Evolutionary conservation across 176 grass and related monocot species (phyloP).

Genomic region (Areca catechu): DNA sequence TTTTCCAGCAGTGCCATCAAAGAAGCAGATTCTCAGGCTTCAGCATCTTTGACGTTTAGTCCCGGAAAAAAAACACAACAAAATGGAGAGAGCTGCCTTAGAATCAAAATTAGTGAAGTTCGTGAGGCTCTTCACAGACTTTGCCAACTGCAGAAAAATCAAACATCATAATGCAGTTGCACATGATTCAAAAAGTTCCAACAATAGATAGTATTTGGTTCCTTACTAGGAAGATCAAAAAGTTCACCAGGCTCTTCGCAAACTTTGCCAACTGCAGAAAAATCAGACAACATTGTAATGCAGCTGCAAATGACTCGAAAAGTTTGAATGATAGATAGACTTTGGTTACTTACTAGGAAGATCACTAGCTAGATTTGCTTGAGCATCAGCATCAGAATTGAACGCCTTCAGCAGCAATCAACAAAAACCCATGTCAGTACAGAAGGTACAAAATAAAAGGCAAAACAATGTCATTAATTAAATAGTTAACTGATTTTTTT

Average conservation of each 20-base stretch:
- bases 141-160: conserved; percentile 26
- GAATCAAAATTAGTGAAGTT: too few relatives aligned
- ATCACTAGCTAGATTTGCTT: conserved; percentile 24
- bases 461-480: neutral
- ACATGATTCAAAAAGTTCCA: neutral
- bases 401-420: conserved; percentile 15
- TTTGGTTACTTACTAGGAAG: conserved; percentile 20
- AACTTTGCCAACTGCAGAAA: conserved; percentile 30
- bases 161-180: neutral
- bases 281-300: neutral
- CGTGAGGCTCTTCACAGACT: conserved; percentile 12
- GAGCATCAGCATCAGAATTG: conserved; percentile 28
- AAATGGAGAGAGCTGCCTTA: too few relatives aligned
- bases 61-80: too few relatives aligned
- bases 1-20: too few relatives aligned
- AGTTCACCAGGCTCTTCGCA: conserved; percentile 8
- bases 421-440: conserved; percentile 2
- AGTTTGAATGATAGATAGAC: neutral
- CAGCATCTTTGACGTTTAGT: too few relatives aligned
- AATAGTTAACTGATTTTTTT: too few relatives aligned
- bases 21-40: too few relatives aligned
- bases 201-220: neutral
- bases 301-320: neutral
- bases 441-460: neutral
- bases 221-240: conserved; percentile 22